Evolutionary conservation across 1,284 basidiomycete genomes (phyloP).

Genomic region (Boletus semigastroideus): DNA sequence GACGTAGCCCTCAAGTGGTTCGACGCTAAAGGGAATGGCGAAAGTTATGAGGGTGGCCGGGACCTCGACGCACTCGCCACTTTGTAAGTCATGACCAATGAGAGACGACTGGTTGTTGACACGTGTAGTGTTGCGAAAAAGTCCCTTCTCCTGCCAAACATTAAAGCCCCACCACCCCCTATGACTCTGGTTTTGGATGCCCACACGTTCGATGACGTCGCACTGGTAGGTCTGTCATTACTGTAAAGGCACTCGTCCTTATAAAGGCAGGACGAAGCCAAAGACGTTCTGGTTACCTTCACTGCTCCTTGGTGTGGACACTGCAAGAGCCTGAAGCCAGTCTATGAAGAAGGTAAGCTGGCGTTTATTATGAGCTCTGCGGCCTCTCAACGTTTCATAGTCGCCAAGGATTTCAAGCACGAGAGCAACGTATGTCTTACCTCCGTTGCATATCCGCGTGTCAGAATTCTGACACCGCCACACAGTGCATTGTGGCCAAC

Average conservation of each 20-base stretch:
- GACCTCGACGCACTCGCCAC: constrained; percentile 76
- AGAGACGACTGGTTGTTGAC: not conserved
- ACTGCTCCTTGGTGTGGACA: constrained; percentile 90
- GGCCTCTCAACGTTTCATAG: constrained; percentile 33
- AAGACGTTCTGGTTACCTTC: constrained; percentile 90
- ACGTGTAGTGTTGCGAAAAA: constrained; percentile 67
- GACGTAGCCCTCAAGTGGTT: constrained; percentile 88
- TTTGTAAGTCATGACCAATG: constrained; percentile 54
- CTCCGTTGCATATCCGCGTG: not conserved
- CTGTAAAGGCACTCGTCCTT: not conserved
- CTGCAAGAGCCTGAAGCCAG: constrained; percentile 86
- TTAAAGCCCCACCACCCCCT: constrained; percentile 82
- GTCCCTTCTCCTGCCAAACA: constrained; percentile 79
- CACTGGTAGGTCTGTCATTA: constrained; percentile 47
- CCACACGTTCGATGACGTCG: constrained; percentile 76
- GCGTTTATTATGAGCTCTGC: not conserved
- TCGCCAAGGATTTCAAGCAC: constrained; percentile 75
- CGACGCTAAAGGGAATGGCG: constrained; percentile 60
- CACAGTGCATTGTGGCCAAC: constrained; percentile 83
- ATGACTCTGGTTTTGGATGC: constrained; percentile 69
- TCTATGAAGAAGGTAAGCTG: constrained; percentile 67
- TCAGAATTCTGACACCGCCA: constrained; percentile 8
- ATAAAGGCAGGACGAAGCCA: constrained; percentile 58
- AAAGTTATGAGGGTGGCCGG: constrained; percentile 77
- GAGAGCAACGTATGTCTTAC: constrained; percentile 65